Percentiles rank a stretch among this genome's conserved stretches.
These are phyloP conservation scores for Scutellaria minor DNA, from an alignment of 257 asterid genomes.

Conservation along the genomic window DNA sequence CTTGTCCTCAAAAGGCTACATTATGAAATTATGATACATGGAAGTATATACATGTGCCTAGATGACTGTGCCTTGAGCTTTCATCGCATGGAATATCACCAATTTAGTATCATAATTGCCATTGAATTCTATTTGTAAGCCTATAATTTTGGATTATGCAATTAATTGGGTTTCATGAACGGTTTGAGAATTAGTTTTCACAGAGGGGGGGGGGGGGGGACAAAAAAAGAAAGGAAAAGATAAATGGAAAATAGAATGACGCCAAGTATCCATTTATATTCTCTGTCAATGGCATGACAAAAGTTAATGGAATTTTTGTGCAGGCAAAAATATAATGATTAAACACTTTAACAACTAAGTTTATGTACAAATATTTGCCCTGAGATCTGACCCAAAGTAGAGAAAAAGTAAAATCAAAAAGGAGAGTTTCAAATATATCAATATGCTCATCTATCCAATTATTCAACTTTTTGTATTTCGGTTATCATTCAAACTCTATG, in stretches of 20 bases:
- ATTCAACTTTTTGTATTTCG: background rate
- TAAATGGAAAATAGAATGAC: background rate
- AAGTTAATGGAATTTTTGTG: slow-evolving; percentile 1
- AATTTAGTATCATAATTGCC: background rate
- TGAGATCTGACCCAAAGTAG: slow-evolving; percentile 8
- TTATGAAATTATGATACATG: slow-evolving; percentile 1
- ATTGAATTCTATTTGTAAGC: background rate
- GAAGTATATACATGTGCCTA: background rate
- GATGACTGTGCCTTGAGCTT: background rate
- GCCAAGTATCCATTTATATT: background rate
- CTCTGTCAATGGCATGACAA: background rate
- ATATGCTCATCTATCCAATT: background rate
- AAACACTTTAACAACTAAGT: background rate
- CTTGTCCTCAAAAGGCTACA: background rate
- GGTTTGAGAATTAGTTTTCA: background rate
- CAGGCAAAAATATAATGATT: background rate
- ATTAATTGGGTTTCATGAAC: background rate
- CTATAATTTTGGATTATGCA: background rate
- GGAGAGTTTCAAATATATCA: background rate
- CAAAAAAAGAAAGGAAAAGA: background rate
- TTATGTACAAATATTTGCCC: background rate
- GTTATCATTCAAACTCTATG: background rate
- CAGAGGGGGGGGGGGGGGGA: background rate
- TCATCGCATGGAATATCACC: slow-evolving; percentile 4
- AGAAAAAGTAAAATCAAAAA: background rate